Percentiles rank a stretch among this genome's conserved stretches.
These are phyloP conservation scores for Pseudonitzschia multiseries DNA, from an alignment of 108 stramenopile species.

Conservation along the genomic window DNA sequence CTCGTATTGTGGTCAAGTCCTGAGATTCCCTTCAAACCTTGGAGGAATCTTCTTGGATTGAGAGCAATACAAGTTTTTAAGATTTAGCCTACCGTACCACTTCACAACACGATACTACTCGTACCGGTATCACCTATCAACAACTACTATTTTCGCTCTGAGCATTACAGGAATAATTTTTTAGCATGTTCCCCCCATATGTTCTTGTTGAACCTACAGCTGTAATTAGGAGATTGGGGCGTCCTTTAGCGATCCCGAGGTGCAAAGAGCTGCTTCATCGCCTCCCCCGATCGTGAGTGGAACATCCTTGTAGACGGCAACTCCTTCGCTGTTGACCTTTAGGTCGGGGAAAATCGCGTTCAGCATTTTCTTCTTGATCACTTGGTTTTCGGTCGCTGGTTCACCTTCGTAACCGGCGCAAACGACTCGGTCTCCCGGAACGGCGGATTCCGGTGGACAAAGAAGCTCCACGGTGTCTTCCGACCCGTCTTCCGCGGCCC, in stretches of 20 bases:
- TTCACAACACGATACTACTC: too few species aligned
- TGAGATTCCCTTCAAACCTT: too few species aligned
- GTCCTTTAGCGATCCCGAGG: background rate
- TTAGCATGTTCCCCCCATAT: too few species aligned
- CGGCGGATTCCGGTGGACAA: conserved; percentile 76
- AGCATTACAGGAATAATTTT: too few species aligned
- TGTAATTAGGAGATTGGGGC: background rate
- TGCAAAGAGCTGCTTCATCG: background rate
- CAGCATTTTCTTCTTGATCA: conserved; percentile 91
- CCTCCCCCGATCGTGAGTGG: conserved; percentile 38
- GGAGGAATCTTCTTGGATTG: too few species aligned
- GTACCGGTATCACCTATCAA: too few species aligned
- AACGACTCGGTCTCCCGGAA: conserved; percentile 74
- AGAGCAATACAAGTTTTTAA: too few species aligned
- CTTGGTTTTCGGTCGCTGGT: conserved; percentile 78
- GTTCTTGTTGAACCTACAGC: too few species aligned
- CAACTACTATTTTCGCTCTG: too few species aligned
- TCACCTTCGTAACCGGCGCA: conserved; percentile 75
- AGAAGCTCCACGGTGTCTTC: conserved; percentile 82
- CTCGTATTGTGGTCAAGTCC: too few species aligned
- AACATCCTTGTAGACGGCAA: conserved; percentile 57
- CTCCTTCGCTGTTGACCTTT: conserved; percentile 49
- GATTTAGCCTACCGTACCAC: too few species aligned
- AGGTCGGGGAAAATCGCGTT: conserved; percentile 73
- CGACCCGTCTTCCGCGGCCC: conserved; percentile 9